Base-by-base conservation (phyloP, 441 rosid species). In the Gossypium trilobum region DNA sequence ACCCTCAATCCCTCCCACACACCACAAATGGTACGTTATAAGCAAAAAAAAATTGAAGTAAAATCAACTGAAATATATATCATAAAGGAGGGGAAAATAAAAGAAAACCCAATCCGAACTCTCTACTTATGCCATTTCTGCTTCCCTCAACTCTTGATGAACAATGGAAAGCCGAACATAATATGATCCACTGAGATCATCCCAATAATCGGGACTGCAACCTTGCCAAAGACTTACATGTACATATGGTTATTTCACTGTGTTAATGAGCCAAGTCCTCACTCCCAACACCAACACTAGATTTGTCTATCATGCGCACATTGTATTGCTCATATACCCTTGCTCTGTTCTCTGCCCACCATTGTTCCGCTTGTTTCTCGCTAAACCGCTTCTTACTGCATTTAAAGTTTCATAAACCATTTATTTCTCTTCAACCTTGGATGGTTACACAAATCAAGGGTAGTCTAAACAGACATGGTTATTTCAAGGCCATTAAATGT, bases 341-440 rank as follows among this genome's bases (percentile, higher is more conserved):
- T 73, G 85, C 88, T 71, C 95, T 86, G 83, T 94, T 94, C 81
- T 90, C 95, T 55, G 97, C 87, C 99, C 99, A 94, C 99, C 99
- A 90, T 73, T 85, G 88, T 72, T 92, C 99, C 1, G 99, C 97
- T 80, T 94, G 91, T 75, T 90, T 89, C 87, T 94, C 99, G 58
- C 89, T 90, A 79, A 94, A 90, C 71, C 89, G 84, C 84, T 87
- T 92, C 42, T 92, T 92, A 79, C 97, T 92, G 92, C 85, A 73
- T 56, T 20, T 51, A 78, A 66, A 78, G 61, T 29, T 44, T 70
- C n/a, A 9, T 25, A 63, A 27, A 59, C 61, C 22, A 13, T 27
- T 71, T 48, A 17, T n/a, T 70, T 61, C 54, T 42, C 58, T 6
- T 42, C 46, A 31, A 2, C 10, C 42, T 42, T 19, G 42, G 42